Conservation (phyloP, 2,329 filamentous ascomycete genomes). For the Paracoccidioides brasiliensis region DNA sequence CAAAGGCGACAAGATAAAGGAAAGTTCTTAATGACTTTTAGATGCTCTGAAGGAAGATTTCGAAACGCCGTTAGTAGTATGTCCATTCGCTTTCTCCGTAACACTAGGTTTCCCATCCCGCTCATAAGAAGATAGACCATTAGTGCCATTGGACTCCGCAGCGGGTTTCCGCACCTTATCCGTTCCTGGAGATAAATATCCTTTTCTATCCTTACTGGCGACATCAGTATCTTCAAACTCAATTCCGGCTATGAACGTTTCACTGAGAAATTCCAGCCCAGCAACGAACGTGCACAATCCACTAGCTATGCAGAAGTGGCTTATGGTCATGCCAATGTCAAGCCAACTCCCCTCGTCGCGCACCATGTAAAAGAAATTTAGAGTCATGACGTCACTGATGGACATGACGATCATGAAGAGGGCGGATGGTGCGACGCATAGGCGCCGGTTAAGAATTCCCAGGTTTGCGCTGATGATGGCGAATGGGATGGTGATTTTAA, state of each 20-base stretch:
- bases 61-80: background rate
- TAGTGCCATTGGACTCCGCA: background rate
- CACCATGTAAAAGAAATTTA: constrained; percentile 97
- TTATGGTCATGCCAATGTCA: constrained; percentile 94
- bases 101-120: background rate
- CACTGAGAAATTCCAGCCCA: constrained; percentile 71
- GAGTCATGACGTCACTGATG: constrained; percentile 76
- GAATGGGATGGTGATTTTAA: constrained; percentile 91
- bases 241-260: constrained; percentile 67
- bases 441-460: constrained; percentile 74
- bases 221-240: constrained; percentile 35
- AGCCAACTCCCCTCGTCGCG: constrained; percentile 94
- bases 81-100: background rate
- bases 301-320: constrained; percentile 87
- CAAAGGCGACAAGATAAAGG: background rate
- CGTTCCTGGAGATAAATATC: background rate
- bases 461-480: constrained; percentile 83
- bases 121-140: background rate
- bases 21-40: background rate
- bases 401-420: constrained; percentile 93
- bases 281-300: constrained; percentile 83
- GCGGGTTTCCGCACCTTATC: background rate
- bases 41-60: background rate
- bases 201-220: background rate
- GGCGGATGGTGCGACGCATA: constrained; percentile 75